These are phyloP conservation scores for Neonectria neomacrospora DNA, from an alignment of 2,329 filamentous ascomycete species.

Conservation along the genomic window DNA sequence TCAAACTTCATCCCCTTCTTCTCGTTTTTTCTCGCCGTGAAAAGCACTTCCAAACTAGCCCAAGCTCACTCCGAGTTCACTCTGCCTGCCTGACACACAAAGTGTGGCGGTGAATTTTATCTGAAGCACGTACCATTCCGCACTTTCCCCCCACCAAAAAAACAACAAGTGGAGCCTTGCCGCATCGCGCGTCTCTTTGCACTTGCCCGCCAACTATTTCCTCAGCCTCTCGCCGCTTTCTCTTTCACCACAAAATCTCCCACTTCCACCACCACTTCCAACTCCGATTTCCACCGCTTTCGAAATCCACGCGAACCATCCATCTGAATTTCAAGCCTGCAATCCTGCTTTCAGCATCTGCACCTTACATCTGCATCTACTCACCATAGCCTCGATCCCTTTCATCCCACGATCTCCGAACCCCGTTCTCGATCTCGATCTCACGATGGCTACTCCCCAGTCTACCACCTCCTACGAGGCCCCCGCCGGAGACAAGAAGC, in stretches of 20 bases:
- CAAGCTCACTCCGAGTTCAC: not conserved
- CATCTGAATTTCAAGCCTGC: not conserved
- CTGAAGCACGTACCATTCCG: constrained; percentile 4
- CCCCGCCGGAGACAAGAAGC: constrained; percentile 59
- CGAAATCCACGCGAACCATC: not conserved
- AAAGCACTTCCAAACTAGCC: not conserved
- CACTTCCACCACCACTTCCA: constrained; percentile 28
- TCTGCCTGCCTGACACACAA: not conserved
- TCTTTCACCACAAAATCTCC: constrained; percentile 27
- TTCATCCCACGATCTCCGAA: constrained; percentile 16
- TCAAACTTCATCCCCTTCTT: constrained; percentile 8
- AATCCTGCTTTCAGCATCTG: constrained; percentile 2
- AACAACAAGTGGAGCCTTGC: constrained; percentile 34
- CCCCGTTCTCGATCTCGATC: constrained; percentile 14
- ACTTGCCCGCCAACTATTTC: constrained; percentile 7
- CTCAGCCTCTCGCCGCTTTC: constrained; percentile 30
- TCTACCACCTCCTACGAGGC: constrained; percentile 59
- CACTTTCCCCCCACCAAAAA: constrained; percentile 10
- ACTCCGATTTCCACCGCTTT: constrained; percentile 1
- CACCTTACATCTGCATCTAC: constrained; percentile 18
- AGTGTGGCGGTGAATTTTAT: constrained; percentile 18
- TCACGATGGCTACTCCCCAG: constrained; percentile 67
- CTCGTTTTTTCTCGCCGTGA: not conserved
- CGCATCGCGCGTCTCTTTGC: constrained; percentile 25
- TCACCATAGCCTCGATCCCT: constrained; percentile 10